Evolutionary conservation across 768 basidiomycete genomes (phyloP).

Genomic region (Chalciporus pseudorubinellus): DNA sequence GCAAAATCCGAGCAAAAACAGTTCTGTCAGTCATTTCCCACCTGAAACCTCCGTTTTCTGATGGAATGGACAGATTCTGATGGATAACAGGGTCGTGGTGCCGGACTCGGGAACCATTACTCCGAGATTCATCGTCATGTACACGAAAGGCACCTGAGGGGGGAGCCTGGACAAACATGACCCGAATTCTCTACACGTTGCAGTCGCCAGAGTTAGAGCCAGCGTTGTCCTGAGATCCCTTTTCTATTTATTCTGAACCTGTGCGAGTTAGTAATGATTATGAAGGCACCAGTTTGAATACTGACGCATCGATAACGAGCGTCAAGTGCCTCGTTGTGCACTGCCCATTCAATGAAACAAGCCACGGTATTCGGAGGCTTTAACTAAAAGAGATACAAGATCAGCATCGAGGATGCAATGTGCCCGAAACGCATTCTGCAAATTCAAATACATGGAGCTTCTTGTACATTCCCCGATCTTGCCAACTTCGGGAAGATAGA

Average conservation of each 20-base stretch:
- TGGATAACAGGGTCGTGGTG: conserved; percentile 53
- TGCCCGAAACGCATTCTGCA: conserved; percentile 14
- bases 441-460: conserved; percentile 30
- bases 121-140: conserved; percentile 60
- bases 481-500: conserved; percentile 17
- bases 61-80: conserved; percentile 39
- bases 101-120: conserved; percentile 52
- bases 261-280: conserved; percentile 15
- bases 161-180: conserved; percentile 14
- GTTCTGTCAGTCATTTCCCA: conserved; percentile 25
- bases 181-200: conserved; percentile 16
- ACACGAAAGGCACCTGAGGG: conserved; percentile 39
- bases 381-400: conserved; percentile 10
- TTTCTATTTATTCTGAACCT: conserved; percentile 22
- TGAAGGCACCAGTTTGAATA: conserved; percentile 23
- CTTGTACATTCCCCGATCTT: conserved; percentile 4
- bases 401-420: conserved; percentile 29
- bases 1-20: conserved; percentile 24
- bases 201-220: conserved; percentile 22
- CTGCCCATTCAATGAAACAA: conserved; percentile 12
- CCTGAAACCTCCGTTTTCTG: conserved; percentile 22
- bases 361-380: conserved; percentile 18
- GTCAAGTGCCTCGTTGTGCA: conserved; percentile 26
- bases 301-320: conserved; percentile 19
- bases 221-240: conserved; percentile 19